Evolutionary conservation across 2,329 filamentous ascomycete genomes (phyloP).

Genomic region (Phialophora macrospora): DNA sequence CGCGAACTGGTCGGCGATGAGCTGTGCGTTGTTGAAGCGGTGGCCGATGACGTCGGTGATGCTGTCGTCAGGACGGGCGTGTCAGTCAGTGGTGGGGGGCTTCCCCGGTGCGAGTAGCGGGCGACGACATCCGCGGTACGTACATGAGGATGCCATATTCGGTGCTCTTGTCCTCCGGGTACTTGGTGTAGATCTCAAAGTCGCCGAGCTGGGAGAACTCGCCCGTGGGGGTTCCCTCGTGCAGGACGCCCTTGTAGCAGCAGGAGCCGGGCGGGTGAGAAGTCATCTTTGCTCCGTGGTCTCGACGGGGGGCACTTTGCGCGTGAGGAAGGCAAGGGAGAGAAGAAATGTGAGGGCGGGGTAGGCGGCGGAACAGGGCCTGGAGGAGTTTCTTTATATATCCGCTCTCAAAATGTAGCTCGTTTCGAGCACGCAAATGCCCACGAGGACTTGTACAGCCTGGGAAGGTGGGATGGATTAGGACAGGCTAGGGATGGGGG

Average conservation of each 20-base stretch:
- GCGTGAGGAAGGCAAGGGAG: neutral
- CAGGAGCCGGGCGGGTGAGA: conserved; percentile 55
- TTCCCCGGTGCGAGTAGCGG: neutral
- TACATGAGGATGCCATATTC: conserved; percentile 61
- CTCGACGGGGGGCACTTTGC: neutral
- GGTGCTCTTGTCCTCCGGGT: conserved; percentile 58
- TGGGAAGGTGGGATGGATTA: conserved; percentile 1
- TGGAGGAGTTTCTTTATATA: neutral
- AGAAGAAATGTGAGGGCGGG: neutral
- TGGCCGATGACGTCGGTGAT: conserved; percentile 65
- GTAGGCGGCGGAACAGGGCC: neutral
- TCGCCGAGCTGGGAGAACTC: conserved; percentile 55
- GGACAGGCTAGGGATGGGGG: neutral
- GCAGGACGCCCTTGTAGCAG: conserved; percentile 50
- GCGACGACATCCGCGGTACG: conserved; percentile 3
- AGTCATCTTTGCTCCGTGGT: conserved; percentile 48
- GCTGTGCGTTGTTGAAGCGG: conserved; percentile 61
- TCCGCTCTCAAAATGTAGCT: neutral
- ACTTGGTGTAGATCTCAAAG: conserved; percentile 60
- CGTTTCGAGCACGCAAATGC: neutral
- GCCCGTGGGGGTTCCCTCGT: conserved; percentile 56
- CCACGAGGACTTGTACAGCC: neutral
- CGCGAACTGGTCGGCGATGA: conserved; percentile 76
- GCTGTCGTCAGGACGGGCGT: conserved; percentile 15
- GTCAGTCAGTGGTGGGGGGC: neutral